Evolutionary conservation across 768 basidiomycete species (phyloP), one percentile per base, ranked within the genome.

Genomic region (Lentinula edodes): DNA sequence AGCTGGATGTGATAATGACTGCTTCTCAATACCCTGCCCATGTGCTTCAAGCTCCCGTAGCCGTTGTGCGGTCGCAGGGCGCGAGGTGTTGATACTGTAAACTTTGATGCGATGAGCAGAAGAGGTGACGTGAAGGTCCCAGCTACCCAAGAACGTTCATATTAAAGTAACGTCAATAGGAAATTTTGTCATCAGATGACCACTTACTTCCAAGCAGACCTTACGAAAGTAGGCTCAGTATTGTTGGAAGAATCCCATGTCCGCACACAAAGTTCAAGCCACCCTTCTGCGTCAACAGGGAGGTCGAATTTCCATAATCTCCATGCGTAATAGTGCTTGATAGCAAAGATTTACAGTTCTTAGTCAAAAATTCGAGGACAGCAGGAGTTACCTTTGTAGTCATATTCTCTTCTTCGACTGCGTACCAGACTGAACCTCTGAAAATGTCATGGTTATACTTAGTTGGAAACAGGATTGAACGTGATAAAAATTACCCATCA

Each of bases 171-270:
- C 45, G 8, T 39, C 54, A 54, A 46, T 18, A 41, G 13, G 32
- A 13, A 48, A 46, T 38, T 8, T 32, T 36, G 50, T 42, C 16
- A 41, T 32, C n/a, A 13, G 23, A 18, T 23, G 16, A 10, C 38
- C 6, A 41, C 80, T 61, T 62, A 81, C 81, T 83, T 83, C 81
- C 81, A 82, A 4, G 82, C 76, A 6, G 81, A 82, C 50, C 81
- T 78, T 15, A 83, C 78, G 61, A 76, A 80, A 12, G 82, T 83
- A 16, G 82, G 82, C 67, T 83, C 78, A 2, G 82, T 83, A 65
- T 84, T 83, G 70, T 80, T 80, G 7, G 80, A 80, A n/a, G 80
- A 80, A 64, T 83, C 82, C 82, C 83, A 84, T 0, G 79, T 78
- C 53, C 82, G 78, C 20, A 80, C 80, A 60, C 79, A 80, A 71